Base-by-base conservation (phyloP, 75 land plant genomes). In the Sequoia sempervirens region DNA sequence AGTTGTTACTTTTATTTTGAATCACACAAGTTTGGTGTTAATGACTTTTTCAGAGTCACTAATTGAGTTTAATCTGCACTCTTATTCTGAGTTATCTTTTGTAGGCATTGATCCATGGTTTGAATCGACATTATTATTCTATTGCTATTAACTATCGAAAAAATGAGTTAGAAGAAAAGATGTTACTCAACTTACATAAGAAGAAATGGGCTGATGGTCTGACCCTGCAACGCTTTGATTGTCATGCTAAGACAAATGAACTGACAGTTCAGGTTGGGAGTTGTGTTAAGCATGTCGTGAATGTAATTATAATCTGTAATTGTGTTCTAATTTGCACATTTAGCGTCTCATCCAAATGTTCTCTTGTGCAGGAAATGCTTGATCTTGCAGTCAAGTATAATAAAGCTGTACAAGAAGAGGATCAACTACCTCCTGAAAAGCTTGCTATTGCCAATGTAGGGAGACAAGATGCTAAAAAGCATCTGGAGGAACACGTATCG, bases 201-300 rank as follows among this genome's bases (percentile, higher is more conserved):
- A 97, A 96, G 93, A 95, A 95, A 82, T 97, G 99, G 99, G 93
- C 99, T 74, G 99, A 97, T 92, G 99, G 98, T 11, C 68, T 97
- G 78, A 93, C 92, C 18, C 92, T 97, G 45, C 88, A 85, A 47
- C 92, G 91, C 0, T 97, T 94, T 92, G 99, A 97, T 82, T 72
- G 84, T 14, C 99, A 97, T 84, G 91, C 96, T 12, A 95, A 95
- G 87, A 97, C 95, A 32, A 97, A 97, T 88, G 99, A 97, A 84
- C 90, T 90, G 83, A 95, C 96, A 79, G 96, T 97, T 20, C 93
- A 97, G 93, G 98, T 94, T 45, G 81, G 84, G 52, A 70, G 58
- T 36, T 34, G 5, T 56, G 70, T 54, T 46, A 80, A n/a, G 23
- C 8, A 53, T 53, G 75, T 5, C 70, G 3, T 52, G n/a, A 38